Base-by-base conservation (phyloP, 2,329 filamentous ascomycete genomes). In the Cytospora piceae region DNA sequence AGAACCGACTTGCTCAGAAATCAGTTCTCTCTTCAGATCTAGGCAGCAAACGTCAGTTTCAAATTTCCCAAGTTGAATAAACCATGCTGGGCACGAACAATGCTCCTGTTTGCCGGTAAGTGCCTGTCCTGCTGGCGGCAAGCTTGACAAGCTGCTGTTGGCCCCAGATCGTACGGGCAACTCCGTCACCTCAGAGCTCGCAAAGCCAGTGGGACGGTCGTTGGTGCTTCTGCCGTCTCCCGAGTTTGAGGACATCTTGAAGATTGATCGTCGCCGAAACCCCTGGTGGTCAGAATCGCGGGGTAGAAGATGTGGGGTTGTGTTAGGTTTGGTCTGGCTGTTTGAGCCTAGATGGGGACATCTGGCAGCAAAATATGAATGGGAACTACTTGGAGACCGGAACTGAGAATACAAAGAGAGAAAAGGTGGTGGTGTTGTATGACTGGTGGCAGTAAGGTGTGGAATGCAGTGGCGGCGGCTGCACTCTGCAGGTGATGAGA, bases 81-180 rank as follows among this genome's bases (percentile, higher is more conserved):
- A 8, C 17, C 27, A 51, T 17, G 29, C 29, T 51, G 49, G 32
- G 11, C 58, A 78, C 89, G 73, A 77, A 96, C 93, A 99, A 77
- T 99, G 95, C 77, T 99, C 95, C 84, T 99, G 94, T 80, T 97
- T 98, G 71, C 95, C 95, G 0, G 94, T 97, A 75, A 99, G 80
- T 7, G 80, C 71, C 68, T 85, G 82, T 52, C 79, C 81, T 3
- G 79, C 74, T 58, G 80, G 76, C 64, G 78, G 74, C n/a, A 72
- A 69, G 20, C 67, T 57, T 42, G 69, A 70, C 63, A 70, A 72
- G 67, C 69, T 70, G 69, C 71, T 74, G 64, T 69, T 71, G 42
- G 70, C 66, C 61, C 61, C 49, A n/a, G 46, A 49, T 22, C 73
- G 75, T 67, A 68, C 46, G 42, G 71, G 70, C 61, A 70, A 63